These are phyloP conservation scores for Globisporangium parvum DNA, from an alignment of 352 stramenopile species.

Conservation along the genomic window DNA sequence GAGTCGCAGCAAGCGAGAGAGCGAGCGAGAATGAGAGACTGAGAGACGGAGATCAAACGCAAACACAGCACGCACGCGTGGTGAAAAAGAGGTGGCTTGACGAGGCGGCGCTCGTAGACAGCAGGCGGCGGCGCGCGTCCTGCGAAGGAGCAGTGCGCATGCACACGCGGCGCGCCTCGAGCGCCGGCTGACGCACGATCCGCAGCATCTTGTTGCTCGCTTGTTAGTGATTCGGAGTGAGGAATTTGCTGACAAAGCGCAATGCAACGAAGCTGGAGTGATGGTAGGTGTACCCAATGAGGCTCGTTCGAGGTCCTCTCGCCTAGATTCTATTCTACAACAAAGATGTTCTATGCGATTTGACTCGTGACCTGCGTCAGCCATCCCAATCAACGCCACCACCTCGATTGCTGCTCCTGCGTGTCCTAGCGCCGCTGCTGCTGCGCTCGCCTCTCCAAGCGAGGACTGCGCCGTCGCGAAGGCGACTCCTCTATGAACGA, in stretches of 20 bases:
- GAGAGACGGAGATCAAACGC: too few species aligned
- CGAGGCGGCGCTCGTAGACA: constrained; percentile 6
- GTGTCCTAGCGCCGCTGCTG: background rate
- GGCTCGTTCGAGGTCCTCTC: background rate
- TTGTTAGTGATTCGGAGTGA: background rate
- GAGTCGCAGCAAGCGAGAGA: background rate
- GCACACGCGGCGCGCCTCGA: background rate
- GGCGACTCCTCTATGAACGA: constrained; percentile 9
- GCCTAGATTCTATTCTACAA: background rate
- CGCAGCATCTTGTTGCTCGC: constrained; percentile 9
- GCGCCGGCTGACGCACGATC: constrained; percentile 4
- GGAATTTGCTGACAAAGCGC: background rate
- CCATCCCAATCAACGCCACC: constrained; percentile 1
- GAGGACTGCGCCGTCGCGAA: constrained; percentile 8
- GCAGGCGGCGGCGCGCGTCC: constrained; percentile 2
- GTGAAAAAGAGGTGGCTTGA: constrained; percentile 53
- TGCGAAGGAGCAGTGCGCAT: background rate
- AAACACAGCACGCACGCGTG: constrained; percentile 46
- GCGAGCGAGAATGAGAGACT: background rate
- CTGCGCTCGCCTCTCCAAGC: constrained; percentile 1
- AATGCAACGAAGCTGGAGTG: background rate
- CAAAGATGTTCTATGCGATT: background rate
- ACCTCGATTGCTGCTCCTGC: background rate
- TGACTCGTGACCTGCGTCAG: background rate
- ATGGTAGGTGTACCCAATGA: background rate